Base-by-base conservation (phyloP, 805 yeast genomes). In the Torulaspora gathmanii region DNA sequence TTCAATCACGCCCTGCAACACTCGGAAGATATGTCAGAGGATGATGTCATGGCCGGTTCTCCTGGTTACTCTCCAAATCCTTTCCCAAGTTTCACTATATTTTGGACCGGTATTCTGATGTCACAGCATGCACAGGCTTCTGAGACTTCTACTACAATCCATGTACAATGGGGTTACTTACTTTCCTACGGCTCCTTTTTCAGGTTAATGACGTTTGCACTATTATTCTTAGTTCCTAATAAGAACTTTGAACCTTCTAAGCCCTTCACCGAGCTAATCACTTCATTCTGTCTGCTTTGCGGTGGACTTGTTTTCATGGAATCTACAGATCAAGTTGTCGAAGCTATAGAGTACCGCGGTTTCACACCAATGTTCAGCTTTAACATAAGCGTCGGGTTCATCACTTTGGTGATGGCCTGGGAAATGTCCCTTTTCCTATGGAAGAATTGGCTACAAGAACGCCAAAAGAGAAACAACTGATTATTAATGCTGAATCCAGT, bases 31-130 rank as follows among this genome's bases (percentile, higher is more conserved):
- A 6, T 37, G 3, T 39, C 49, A 4, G 29, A 45, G 11, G 53
- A 51, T 13, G 53, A 53, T n/a, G 45, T 57, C 8, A 37, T 53
- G 27, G 70, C 69, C 3, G 73, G 75, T 10, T 66, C 83, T 1
- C 90, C 90, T 1, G 95, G 95, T 0, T 86, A 71, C 64, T 83
- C 95, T 1, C 90, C 95, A 52, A 93, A 93, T 63, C 97, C 97
- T 27, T 88, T 93, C 77, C 97, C 98, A 3, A 81, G 86, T 1
- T 78, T 93, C 53, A 88, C 95, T 2, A 86, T 93, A 27, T 93
- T 86, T 69, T 93, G 96, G 95, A 93, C 98, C 1, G 99, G 99
- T 23, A 75, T 83, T 11, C 73, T 93, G 50, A 93, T 93, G 99
- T 89, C 97, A 1, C 87, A 84, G 65, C 99, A 93, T 67, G 81